phyloP scores from a whole-genome alignment of 495 filamentous ascomycete genomes.

The Chlorociboria aeruginascens region DNA sequence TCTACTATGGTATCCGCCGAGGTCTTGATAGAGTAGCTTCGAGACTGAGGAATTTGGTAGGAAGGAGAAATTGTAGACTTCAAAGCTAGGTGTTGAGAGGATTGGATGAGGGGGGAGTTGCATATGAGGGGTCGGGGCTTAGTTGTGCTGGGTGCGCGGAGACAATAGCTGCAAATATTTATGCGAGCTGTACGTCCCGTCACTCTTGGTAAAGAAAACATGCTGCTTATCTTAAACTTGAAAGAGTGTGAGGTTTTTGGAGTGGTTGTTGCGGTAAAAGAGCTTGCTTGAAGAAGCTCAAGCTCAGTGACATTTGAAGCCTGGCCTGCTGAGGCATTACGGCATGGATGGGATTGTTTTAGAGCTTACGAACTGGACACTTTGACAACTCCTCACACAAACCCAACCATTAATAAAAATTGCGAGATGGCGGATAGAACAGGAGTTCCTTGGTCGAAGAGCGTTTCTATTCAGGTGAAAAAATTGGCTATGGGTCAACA shows the following conservation, averaged over 20 bases:
- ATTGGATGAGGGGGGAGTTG: background rate
- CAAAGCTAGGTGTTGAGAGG: background rate
- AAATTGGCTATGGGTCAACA: conserved; percentile 11
- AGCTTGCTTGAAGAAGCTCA: too few species aligned
- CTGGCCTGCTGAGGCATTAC: too few species aligned
- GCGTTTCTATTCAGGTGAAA: conserved; percentile 5
- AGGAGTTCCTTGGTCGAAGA: background rate
- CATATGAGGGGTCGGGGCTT: background rate
- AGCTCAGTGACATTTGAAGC: too few species aligned
- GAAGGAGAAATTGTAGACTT: background rate
- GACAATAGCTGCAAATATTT: conserved; percentile 3
- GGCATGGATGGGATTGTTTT: too few species aligned
- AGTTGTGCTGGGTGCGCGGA: background rate
- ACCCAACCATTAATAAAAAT: background rate
- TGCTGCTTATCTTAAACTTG: background rate
- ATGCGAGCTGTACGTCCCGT: conserved; percentile 1
- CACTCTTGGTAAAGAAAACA: conserved; percentile 8
- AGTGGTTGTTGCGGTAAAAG: background rate
- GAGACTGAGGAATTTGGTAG: background rate
- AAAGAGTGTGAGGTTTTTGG: background rate
- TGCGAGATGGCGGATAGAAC: conserved; percentile 1
- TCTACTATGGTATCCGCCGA: conserved; percentile 30
- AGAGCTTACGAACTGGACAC: background rate
- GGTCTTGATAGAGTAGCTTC: conserved; percentile 18
- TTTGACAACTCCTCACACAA: background rate